These are phyloP conservation scores for Platanthera guangdongensis DNA, from an alignment of 106 monocot genomes.

Conservation along the genomic window DNA sequence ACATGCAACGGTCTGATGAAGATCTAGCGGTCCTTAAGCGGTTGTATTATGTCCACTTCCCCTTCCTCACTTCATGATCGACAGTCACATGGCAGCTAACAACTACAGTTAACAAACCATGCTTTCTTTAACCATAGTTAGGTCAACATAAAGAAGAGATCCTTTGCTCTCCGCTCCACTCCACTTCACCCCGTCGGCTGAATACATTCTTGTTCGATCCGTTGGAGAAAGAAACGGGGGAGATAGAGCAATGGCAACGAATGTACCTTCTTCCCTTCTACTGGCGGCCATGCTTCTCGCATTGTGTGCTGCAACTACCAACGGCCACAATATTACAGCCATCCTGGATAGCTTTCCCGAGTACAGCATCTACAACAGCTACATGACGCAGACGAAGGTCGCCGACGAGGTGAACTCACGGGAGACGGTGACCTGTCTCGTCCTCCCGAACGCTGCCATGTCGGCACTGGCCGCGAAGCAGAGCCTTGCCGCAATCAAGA, in stretches of 20 bases:
- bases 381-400: conserved; percentile 61
- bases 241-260: conserved; percentile 12
- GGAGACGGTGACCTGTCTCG: conserved; percentile 67
- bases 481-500: conserved; percentile 63
- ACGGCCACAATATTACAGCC: conserved; percentile 63
- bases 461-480: conserved; percentile 45
- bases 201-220: not conserved
- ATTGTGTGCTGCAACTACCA: not conserved
- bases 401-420: conserved; percentile 80
- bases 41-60: not conserved
- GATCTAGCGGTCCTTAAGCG: not conserved
- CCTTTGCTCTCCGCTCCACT: not conserved
- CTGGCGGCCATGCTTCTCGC: not conserved
- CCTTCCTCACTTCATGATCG: not conserved
- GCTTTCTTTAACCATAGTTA: not conserved
- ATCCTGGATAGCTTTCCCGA: conserved; percentile 51
- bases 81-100: not conserved
- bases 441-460: conserved; percentile 67
- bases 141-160: not conserved
- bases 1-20: not conserved
- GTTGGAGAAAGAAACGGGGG: not conserved
- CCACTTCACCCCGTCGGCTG: not conserved
- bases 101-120: not conserved
- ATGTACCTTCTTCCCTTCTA: not conserved
- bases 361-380: conserved; percentile 68